Percentiles rank a stretch among this genome's conserved stretches.
These are phyloP conservation scores for Cymbopogon flexuosus DNA, from an alignment of 202 grass and related monocot species.

Conservation along the genomic window DNA sequence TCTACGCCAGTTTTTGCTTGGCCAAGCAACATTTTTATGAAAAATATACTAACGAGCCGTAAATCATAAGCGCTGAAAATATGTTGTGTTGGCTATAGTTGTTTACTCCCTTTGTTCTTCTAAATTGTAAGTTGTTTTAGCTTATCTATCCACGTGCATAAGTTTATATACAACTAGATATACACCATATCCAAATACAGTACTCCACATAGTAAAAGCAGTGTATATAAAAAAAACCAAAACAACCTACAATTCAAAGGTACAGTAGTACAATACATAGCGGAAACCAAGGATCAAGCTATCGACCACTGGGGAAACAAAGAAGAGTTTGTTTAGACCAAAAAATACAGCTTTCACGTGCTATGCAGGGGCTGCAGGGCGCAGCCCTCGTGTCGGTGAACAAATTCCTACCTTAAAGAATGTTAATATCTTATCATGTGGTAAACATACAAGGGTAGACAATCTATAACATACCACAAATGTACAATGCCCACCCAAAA, in stretches of 20 bases:
- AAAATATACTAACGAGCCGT: too few species aligned
- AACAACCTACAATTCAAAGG: background rate
- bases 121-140: too few species aligned
- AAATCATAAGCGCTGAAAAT: too few species aligned
- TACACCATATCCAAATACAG: too few species aligned
- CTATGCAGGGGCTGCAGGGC: background rate
- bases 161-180: too few species aligned
- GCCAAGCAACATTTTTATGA: too few species aligned
- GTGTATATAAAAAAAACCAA: background rate
- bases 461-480: slow-evolving; percentile 15
- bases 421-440: background rate
- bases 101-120: too few species aligned
- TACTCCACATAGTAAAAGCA: background rate
- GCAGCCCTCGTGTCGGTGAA: background rate
- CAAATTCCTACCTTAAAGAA: slow-evolving; percentile 24
- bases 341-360: slow-evolving; percentile 13
- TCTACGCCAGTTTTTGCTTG: too few species aligned
- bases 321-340: slow-evolving; percentile 11
- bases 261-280: background rate
- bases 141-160: too few species aligned
- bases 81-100: too few species aligned
- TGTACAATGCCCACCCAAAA: slow-evolving; percentile 21
- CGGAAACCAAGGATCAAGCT: background rate
- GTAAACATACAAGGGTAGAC: slow-evolving; percentile 20
- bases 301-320: background rate